Evolutionary conservation across 2,329 filamentous ascomycete species (phyloP), one percentile per base, ranked within the genome.

Genomic region (Verruconis gallopava): DNA sequence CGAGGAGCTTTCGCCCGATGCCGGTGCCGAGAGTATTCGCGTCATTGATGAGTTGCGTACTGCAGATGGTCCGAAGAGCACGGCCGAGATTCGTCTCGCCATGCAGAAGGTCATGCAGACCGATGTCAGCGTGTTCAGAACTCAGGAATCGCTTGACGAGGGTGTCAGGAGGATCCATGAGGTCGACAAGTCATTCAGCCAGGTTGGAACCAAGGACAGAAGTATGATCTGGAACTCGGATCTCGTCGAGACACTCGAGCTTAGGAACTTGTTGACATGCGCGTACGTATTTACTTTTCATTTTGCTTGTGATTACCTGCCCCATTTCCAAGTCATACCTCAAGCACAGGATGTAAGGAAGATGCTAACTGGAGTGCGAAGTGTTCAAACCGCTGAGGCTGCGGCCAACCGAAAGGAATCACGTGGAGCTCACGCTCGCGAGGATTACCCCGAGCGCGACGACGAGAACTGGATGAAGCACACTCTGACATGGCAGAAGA

Each of bases 151-250:
- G 51, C 75, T 96, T 62, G 85, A 95, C 53, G 84, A 95, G 66
- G 89, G 89, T 75, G 88, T 94, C 48, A 70, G 72, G 65, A 88
- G 79, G 71, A 91, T 96, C 63, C 77, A 68, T 50, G 78, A 85
- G 52, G 85, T 96, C 53, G 89, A 96, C 62, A 65, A 74, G 54
- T 73, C 71, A 55, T 96, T 82, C 68, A 66, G 72, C 54, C 72
- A 95, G 58, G 81, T 96, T 53, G 85, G 85, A 57, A 95, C 85
- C 69, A 93, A 94, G 77, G 89, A 96, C 66, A 83, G 91, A 65
- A 93, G 85, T 74, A 95, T 96, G 89, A 96, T 96, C 71, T 96
- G 89, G 89, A 96, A 96, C 78, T 86, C 84, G 18, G 89, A 96
- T 59, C 77, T 96, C 30, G 85, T 94, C 48, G 89, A 96, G 74